Conservation (phyloP, 345 rosid genomes). For the Gossypium stocksii region DNA sequence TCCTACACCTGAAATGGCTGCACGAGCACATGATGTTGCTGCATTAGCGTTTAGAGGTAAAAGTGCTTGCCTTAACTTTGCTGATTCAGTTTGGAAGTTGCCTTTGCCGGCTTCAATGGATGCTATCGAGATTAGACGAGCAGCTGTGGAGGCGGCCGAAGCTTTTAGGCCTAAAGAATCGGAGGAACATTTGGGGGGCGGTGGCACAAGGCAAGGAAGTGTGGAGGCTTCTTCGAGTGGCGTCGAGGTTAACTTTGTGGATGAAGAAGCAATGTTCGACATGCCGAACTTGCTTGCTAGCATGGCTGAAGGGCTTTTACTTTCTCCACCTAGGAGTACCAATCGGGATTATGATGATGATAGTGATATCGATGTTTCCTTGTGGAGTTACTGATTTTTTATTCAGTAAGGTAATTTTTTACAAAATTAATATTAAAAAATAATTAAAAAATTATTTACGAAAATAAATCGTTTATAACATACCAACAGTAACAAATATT, state of each 20-base stretch:
- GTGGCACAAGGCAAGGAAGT: background rate
- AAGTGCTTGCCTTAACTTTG: slow-evolving; percentile 63
- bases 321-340: slow-evolving; percentile 45
- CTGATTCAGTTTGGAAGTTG: slow-evolving; percentile 58
- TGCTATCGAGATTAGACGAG: slow-evolving; percentile 39
- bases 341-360: slow-evolving; percentile 24
- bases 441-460: too few relatives aligned
- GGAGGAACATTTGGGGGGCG: background rate
- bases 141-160: slow-evolving; percentile 51
- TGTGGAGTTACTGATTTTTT: slow-evolving; percentile 28
- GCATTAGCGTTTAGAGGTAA: slow-evolving; percentile 60
- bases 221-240: slow-evolving; percentile 13
- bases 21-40: slow-evolving; percentile 74
- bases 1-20: slow-evolving; percentile 73
- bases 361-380: slow-evolving; percentile 22
- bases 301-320: slow-evolving; percentile 64
- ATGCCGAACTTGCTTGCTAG: slow-evolving; percentile 42
- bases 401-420: too few relatives aligned
- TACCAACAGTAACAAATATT: too few relatives aligned
- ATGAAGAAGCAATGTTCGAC: slow-evolving; percentile 37
- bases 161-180: slow-evolving; percentile 33
- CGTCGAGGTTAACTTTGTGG: slow-evolving; percentile 7
- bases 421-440: too few relatives aligned
- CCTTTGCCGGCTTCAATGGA: slow-evolving; percentile 48
- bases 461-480: too few relatives aligned